Conservation (phyloP, 2,329 filamentous ascomycete species). For the Aspergillus viridinutans region DNA sequence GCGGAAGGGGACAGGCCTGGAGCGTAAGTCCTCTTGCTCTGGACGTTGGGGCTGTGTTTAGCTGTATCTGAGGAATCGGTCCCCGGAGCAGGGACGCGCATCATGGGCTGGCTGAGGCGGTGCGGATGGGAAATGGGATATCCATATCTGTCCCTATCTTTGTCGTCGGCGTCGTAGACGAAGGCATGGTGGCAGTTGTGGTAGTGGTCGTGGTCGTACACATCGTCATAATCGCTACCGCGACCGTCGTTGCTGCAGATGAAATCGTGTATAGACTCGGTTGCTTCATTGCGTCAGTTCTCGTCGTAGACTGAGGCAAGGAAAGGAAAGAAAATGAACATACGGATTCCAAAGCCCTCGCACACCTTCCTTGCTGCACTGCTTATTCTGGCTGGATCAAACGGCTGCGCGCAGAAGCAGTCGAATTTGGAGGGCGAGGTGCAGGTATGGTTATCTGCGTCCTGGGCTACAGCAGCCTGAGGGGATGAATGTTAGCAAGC, state of each 20-base stretch:
- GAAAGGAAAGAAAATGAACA: not conserved
- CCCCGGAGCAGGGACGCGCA: not conserved
- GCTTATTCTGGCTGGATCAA: not conserved
- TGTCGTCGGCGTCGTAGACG: conserved; percentile 1
- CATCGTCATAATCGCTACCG: not conserved
- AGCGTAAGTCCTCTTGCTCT: not conserved
- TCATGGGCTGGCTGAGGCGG: not conserved
- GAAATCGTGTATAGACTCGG: conserved; percentile 4
- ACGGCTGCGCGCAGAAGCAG: conserved; percentile 10
- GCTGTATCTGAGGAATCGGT: no score
- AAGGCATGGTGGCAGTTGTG: not conserved
- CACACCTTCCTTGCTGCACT: conserved; percentile 2
- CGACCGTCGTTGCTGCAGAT: not conserved
- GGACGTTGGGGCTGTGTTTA: not conserved
- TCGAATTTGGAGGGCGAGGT: conserved; percentile 8
- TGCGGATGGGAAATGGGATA: conserved; percentile 1
- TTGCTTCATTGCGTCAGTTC: not conserved
- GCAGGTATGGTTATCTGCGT: conserved; percentile 3
- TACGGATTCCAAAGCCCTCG: conserved; percentile 7
- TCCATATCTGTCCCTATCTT: not conserved
- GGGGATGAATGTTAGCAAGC: not conserved
- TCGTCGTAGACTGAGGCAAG: not conserved
- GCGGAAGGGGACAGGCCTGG: not conserved
- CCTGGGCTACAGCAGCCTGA: conserved; percentile 7
- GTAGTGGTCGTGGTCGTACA: not conserved